These are phyloP conservation scores for Melanogaster broomeanus DNA, from an alignment of 768 basidiomycete species.

Conservation along the genomic window DNA sequence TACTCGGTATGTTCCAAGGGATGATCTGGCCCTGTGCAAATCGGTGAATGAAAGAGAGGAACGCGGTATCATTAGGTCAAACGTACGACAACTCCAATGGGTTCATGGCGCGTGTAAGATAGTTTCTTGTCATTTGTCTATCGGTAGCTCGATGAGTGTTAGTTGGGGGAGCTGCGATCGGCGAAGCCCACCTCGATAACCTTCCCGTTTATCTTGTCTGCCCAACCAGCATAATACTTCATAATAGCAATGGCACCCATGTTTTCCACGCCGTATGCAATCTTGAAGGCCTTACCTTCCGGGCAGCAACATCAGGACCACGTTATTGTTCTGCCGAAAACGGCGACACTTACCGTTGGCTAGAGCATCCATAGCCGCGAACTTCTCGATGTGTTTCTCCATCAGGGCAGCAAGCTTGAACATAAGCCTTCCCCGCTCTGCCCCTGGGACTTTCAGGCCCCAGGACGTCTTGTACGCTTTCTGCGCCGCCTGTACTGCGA, in stretches of 20 bases:
- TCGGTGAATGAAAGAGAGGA: neutral
- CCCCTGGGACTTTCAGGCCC: conserved; percentile 59
- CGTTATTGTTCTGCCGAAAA: neutral
- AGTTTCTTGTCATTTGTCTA: conserved; percentile 58
- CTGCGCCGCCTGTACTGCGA: conserved; percentile 63
- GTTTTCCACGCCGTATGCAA: too few species aligned
- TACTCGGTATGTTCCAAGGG: conserved; percentile 66
- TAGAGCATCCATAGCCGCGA: conserved; percentile 68
- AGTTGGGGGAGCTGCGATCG: neutral
- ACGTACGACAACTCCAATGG: conserved; percentile 44
- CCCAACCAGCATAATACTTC: conserved; percentile 83
- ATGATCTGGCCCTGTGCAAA: conserved; percentile 48
- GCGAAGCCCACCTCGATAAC: neutral
- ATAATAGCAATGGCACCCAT: conserved; percentile 47
- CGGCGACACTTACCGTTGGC: conserved; percentile 52
- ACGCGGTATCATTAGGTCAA: too few species aligned
- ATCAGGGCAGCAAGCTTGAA: conserved; percentile 65
- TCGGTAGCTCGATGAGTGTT: neutral
- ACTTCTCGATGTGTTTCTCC: conserved; percentile 54
- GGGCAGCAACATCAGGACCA: too few species aligned
- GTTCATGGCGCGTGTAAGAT: conserved; percentile 69
- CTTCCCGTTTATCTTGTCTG: conserved; percentile 73
- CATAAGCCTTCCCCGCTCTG: conserved; percentile 52
- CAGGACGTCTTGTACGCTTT: conserved; percentile 58
- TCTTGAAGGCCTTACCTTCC: too few species aligned